These are phyloP conservation scores for Podaxis carcinomalis DNA, from an alignment of 768 basidiomycete genomes.

Conservation along the genomic window DNA sequence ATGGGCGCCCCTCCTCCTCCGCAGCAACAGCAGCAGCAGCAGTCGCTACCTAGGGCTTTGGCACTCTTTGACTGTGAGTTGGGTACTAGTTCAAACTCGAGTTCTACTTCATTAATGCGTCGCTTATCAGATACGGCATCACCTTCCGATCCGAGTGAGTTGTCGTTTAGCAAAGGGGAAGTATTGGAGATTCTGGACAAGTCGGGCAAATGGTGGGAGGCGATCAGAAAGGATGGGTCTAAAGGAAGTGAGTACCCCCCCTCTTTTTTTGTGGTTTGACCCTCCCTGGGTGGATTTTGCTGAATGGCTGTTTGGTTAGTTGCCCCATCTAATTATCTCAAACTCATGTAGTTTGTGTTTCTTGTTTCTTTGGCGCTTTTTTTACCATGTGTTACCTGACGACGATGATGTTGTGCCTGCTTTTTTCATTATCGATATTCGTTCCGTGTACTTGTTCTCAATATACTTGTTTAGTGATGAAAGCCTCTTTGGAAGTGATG, in stretches of 20 bases:
- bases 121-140: slow-evolving; percentile 60
- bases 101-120: neutral
- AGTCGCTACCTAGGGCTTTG: neutral
- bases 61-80: slow-evolving; percentile 7
- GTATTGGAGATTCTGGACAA: slow-evolving; percentile 77
- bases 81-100: neutral
- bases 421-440: neutral
- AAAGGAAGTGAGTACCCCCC: slow-evolving; percentile 54
- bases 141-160: slow-evolving; percentile 78
- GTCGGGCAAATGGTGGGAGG: slow-evolving; percentile 85
- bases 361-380: neutral
- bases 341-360: neutral
- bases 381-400: neutral
- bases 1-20: neutral
- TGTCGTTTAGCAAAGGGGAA: slow-evolving; percentile 84
- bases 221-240: slow-evolving; percentile 57
- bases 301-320: slow-evolving; percentile 20
- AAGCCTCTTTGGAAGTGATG: no score
- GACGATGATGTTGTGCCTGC: neutral
- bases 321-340: slow-evolving; percentile 37
- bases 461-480: no score
- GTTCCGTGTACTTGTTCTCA: no score
- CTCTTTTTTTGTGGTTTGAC: neutral
- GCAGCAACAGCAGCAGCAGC: neutral
- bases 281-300: neutral